Evolutionary conservation across 345 rosid species (phyloP).

Genomic region (Pistacia atlantica): DNA sequence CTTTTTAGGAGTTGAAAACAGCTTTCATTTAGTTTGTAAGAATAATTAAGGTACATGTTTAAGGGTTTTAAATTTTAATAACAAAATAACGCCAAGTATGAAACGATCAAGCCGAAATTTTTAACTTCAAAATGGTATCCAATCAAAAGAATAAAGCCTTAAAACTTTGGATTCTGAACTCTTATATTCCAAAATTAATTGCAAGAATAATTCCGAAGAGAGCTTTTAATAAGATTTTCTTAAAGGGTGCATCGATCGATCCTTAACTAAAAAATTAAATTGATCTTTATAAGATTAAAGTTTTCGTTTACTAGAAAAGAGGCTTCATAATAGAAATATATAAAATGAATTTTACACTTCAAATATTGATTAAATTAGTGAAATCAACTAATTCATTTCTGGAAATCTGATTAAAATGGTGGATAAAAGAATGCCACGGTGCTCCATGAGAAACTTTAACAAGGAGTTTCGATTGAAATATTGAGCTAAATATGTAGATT

Average conservation of each 20-base stretch:
- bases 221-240: slow-evolving; percentile 15
- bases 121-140: background rate
- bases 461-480: slow-evolving; percentile 7
- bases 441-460: background rate
- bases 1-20: background rate
- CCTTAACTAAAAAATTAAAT: slow-evolving; percentile 8
- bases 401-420: background rate
- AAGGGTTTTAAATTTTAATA: background rate
- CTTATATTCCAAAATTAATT: background rate
- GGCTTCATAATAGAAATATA: background rate
- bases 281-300: slow-evolving; percentile 4
- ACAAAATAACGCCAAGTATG: background rate
- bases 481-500: slow-evolving; percentile 13
- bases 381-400: background rate
- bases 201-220: slow-evolving; percentile 1
- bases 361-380: background rate
- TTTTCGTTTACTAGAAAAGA: background rate
- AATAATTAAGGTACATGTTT: background rate
- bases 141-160: slow-evolving; percentile 1
- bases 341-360: background rate
- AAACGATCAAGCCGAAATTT: background rate
- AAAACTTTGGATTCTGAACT: slow-evolving; percentile 14
- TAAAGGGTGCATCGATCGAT: slow-evolving; percentile 14
- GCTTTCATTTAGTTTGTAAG: background rate
- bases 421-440: background rate